Percentiles rank a stretch among this genome's conserved stretches.
These are phyloP conservation scores for Annona cherimola DNA, from an alignment of 164 flowering plant species.

Conservation along the genomic window DNA sequence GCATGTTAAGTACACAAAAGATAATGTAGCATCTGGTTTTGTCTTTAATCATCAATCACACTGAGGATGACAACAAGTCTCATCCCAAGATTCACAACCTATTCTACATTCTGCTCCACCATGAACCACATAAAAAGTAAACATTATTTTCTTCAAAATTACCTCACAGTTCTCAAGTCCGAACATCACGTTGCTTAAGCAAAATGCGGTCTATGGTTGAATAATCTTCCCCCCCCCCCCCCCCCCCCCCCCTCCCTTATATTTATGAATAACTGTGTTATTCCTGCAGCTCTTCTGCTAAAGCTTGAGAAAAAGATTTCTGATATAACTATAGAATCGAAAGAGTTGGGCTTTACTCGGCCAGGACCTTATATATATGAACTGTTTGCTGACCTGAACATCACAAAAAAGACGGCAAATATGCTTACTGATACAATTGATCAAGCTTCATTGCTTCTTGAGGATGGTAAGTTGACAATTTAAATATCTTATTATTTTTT, in stretches of 20 bases:
- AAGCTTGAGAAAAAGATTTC: conserved; percentile 85
- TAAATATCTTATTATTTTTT: neutral
- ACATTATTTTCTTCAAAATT: too few relatives aligned
- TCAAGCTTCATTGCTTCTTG: conserved; percentile 66
- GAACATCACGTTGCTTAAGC: neutral
- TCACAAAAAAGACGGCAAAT: conserved; percentile 50
- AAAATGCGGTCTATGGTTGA: too few relatives aligned
- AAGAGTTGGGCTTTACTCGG: conserved; percentile 82
- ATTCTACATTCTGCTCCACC: too few relatives aligned
- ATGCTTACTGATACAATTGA: conserved; percentile 67
- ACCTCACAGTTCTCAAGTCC: too few relatives aligned
- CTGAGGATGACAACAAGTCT: too few relatives aligned
- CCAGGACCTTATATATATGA: conserved; percentile 94
- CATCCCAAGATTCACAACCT: too few relatives aligned
- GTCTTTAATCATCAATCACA: too few relatives aligned
- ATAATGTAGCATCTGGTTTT: too few relatives aligned
- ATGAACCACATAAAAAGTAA: too few relatives aligned
- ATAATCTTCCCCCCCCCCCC: too few relatives aligned
- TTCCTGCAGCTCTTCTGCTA: conserved; percentile 73
- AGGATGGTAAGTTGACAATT: conserved; percentile 52
- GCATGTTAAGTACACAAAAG: too few relatives aligned
- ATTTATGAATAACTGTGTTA: conserved; percentile 2
- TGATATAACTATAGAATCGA: conserved; percentile 70
- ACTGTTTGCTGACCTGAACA: conserved; percentile 73
- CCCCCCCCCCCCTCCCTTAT: neutral